phyloP scores from a whole-genome alignment of 2,329 filamentous ascomycete genomes.

The Westerdykella sp. region DNA sequence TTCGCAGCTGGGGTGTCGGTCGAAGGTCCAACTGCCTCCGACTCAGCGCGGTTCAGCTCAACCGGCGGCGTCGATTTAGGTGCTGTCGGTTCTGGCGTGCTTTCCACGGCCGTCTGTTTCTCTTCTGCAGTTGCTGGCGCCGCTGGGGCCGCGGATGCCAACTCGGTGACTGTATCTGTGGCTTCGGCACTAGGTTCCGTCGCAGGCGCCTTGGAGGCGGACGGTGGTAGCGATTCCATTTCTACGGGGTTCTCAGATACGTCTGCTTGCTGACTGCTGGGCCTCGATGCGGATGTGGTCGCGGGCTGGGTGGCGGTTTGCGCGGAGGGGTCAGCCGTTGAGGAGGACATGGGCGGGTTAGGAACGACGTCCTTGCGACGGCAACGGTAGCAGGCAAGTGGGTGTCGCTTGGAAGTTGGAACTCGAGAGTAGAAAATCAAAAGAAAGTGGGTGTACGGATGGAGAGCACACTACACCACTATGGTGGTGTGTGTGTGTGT shows the following conservation, averaged over 20 bases:
- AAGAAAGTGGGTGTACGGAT: too few species aligned
- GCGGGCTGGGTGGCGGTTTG: slow-evolving; percentile 15
- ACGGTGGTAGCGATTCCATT: slow-evolving; percentile 27
- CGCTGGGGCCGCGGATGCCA: slow-evolving; percentile 10
- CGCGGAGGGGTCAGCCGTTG: slow-evolving; percentile 10
- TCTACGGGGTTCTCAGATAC: slow-evolving; percentile 28
- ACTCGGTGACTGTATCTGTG: slow-evolving; percentile 10
- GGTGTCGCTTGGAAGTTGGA: too few species aligned
- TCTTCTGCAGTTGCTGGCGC: slow-evolving; percentile 8
- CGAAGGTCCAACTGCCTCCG: slow-evolving; percentile 44
- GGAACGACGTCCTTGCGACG: slow-evolving; percentile 10
- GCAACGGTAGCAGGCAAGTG: background rate
- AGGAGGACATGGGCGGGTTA: slow-evolving; percentile 26
- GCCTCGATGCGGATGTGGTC: slow-evolving; percentile 13
- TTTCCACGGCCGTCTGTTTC: slow-evolving; percentile 9
- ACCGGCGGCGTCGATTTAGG: slow-evolving; percentile 20
- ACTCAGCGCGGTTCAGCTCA: slow-evolving; percentile 35
- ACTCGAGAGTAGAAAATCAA: too few species aligned
- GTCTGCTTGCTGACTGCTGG: slow-evolving; percentile 17
- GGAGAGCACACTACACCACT: too few species aligned
- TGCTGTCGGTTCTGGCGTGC: slow-evolving; percentile 6
- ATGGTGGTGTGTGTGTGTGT: too few species aligned
- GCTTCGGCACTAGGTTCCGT: slow-evolving; percentile 11
- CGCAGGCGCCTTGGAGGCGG: slow-evolving; percentile 12
- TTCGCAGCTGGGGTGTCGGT: slow-evolving; percentile 39